These are phyloP conservation scores for Pleoardoris graminearum DNA, from an alignment of 2,329 filamentous ascomycete genomes.

Conservation along the genomic window DNA sequence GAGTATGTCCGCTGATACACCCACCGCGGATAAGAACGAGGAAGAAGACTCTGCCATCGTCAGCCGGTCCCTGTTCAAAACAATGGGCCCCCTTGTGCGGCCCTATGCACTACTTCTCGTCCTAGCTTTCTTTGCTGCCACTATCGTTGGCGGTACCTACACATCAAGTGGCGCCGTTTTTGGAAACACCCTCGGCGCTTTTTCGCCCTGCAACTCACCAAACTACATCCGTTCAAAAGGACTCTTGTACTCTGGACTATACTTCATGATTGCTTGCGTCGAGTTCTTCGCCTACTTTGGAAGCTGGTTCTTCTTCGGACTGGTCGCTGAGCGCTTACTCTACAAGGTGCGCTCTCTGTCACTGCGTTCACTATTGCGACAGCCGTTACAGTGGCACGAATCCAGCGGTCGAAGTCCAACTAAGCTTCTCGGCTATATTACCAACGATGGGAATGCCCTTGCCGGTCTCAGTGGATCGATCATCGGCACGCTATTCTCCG, in stretches of 20 bases:
- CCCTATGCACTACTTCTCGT: conserved; percentile 52
- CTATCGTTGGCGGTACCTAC: conserved; percentile 61
- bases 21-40: conserved; percentile 2
- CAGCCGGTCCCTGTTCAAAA: conserved; percentile 31
- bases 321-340: conserved; percentile 66
- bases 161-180: conserved; percentile 63
- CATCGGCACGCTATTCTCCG: conserved; percentile 69
- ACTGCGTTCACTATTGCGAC: conserved; percentile 66
- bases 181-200: conserved; percentile 61
- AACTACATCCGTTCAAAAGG: conserved; percentile 55
- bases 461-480: conserved; percentile 72
- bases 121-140: conserved; percentile 55
- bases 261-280: conserved; percentile 63
- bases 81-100: conserved; percentile 46
- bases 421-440: conserved; percentile 67
- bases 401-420: conserved; percentile 65
- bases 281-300: conserved; percentile 65
- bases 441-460: conserved; percentile 68
- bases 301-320: conserved; percentile 62
- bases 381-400: conserved; percentile 73
- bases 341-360: conserved; percentile 66
- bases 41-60: conserved; percentile 23
- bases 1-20: conserved; percentile 2
- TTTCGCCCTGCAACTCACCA: conserved; percentile 58
- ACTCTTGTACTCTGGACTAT: conserved; percentile 60